A percentile compares a stretch with the other conserved stretches of the same genome.
Conservation (phyloP, 148 eudicot genomes). For the Camellia granthamiana region DNA sequence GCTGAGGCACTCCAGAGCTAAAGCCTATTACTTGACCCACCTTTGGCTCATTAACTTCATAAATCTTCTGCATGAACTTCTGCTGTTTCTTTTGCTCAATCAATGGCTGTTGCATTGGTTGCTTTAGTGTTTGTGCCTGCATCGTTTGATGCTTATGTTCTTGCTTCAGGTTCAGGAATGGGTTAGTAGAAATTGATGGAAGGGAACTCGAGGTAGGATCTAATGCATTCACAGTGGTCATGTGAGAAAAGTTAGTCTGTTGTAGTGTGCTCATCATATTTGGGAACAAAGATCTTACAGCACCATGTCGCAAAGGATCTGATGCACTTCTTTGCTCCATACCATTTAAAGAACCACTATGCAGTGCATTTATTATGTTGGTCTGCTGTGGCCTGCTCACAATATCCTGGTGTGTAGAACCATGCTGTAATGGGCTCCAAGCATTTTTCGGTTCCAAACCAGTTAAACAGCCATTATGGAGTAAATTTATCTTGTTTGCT, state of each 20-base stretch:
- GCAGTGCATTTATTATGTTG: not conserved
- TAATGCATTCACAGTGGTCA: not conserved
- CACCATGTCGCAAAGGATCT: not conserved
- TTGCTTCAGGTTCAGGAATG: slow-evolving; percentile 5
- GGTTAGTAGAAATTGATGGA: not conserved
- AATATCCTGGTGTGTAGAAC: not conserved
- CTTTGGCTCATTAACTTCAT: not conserved
- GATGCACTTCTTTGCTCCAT: not conserved
- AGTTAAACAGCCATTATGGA: not conserved
- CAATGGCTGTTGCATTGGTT: slow-evolving; percentile 12
- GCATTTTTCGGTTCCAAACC: not conserved
- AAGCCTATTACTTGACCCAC: not conserved
- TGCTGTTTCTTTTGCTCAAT: slow-evolving; percentile 11
- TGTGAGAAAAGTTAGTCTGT: not conserved
- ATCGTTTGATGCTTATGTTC: not conserved
- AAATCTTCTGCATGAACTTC: slow-evolving; percentile 2
- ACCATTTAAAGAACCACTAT: not conserved
- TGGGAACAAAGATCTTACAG: not conserved
- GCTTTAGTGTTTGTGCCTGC: not conserved
- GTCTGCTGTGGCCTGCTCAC: not conserved
- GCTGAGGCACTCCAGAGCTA: slow-evolving; percentile 2
- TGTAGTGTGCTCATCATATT: slow-evolving; percentile 11
- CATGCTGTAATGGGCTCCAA: not conserved
- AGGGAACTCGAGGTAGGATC: not conserved
- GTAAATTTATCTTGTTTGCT: not conserved